Evolutionary conservation across 2,329 filamentous ascomycete species (phyloP).

Genomic region (Botrytis porri): DNA sequence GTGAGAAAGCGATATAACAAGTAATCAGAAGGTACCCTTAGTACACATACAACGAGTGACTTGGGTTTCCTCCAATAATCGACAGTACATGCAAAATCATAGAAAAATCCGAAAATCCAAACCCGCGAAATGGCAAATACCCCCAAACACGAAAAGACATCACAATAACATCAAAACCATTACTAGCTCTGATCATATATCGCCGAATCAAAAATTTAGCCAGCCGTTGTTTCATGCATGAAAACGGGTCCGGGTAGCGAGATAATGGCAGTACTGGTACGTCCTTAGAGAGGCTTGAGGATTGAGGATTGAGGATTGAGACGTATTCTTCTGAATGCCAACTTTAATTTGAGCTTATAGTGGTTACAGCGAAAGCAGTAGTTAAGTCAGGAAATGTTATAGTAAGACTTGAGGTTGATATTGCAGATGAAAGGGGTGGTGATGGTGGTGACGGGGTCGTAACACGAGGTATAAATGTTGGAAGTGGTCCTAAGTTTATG

Average conservation of each 20-base stretch:
- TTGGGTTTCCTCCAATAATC: neutral
- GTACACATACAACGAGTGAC: neutral
- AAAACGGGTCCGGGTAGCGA: neutral
- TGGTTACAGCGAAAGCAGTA: neutral
- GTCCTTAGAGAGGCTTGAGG: neutral
- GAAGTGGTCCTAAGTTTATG: neutral
- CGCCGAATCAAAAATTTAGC: neutral
- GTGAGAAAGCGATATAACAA: neutral
- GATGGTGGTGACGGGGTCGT: neutral
- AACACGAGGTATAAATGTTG: neutral
- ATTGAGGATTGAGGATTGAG: neutral
- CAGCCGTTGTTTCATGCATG: neutral
- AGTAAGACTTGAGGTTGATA: too few relatives aligned
- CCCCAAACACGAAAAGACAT: neutral
- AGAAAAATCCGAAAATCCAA: neutral
- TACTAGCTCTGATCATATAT: neutral
- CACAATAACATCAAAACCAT: neutral
- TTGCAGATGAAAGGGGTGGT: too few relatives aligned
- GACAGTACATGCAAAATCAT: neutral
- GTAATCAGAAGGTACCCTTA: neutral
- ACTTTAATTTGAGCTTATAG: neutral
- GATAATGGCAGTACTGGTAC: neutral
- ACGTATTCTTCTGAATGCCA: neutral
- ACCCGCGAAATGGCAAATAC: neutral
- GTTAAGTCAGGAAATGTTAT: neutral